Evolutionary conservation across 2,329 filamentous ascomycete genomes (phyloP), one percentile per base, ranked within the genome.

Genomic region (Xylaria multiplex): DNA sequence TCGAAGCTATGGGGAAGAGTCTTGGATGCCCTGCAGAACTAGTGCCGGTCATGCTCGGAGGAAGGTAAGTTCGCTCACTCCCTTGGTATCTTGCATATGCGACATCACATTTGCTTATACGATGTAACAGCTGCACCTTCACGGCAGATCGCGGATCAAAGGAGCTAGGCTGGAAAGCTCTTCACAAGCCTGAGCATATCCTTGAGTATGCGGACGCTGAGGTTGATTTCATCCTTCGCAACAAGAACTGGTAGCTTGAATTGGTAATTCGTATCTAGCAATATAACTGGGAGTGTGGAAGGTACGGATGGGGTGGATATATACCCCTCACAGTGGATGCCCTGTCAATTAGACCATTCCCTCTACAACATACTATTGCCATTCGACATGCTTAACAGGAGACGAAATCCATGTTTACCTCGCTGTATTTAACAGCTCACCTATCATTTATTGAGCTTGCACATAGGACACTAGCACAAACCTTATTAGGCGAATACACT

Each of bases 131-230:
- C 6, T 85, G 82, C 65, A 80, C 78, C 0, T 80, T 84, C 24
- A 79, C 78, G 4, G 76, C 83, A 0, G 75, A 76, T 2, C 78
- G 80, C 57, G 83, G 80, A 27, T 19, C 53, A 1, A 71, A 68
- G 19, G 70, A 75, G 22, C 74, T 86, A 45, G 83, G 82, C 0
- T 86, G 84, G 84, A 79, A 75, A 59, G 76, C 84, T 0, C 62
- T 77, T 16, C 83, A 80, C 66, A 37, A 71, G 0, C 72, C 82
- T 0, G 74, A 81, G 57, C 81, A 86, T 72, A 81, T 85, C 11
- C 68, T 86, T 0, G 79, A 84, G 52, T 72, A 71, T 35, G 81
- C 80, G 1, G 81, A 81, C 50, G 79, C 75, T 0, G 84, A 86
- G 64, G 83, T 85, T 1, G 79, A 82, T 11, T 62, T 81, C 19